A percentile compares a stretch with the other conserved stretches of the same genome.
phyloP scores from a whole-genome alignment of 805 yeast genomes.

The Kuraishia floccosa region DNA sequence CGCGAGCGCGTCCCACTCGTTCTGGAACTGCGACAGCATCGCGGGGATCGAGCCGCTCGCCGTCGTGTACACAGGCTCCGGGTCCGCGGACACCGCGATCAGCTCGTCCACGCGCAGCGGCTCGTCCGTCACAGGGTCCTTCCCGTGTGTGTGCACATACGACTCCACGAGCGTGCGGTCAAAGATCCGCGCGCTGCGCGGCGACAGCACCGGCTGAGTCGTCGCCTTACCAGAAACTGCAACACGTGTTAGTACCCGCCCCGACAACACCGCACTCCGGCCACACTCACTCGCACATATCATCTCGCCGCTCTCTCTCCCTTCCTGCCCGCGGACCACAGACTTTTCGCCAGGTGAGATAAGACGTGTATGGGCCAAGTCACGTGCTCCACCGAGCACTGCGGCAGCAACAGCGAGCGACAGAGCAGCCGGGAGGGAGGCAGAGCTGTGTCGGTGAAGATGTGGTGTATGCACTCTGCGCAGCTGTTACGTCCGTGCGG shows the following conservation, averaged over 20 bases:
- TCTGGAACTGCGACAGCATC: constrained; percentile 62
- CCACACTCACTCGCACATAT: no score
- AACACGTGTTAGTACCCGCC: background rate
- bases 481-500: no score
- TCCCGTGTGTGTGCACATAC: constrained; percentile 52
- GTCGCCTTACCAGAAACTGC: constrained; percentile 43
- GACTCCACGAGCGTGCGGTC: constrained; percentile 50
- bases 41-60: constrained; percentile 65
- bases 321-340: no score
- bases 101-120: constrained; percentile 49
- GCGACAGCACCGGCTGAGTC: constrained; percentile 65
- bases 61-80: constrained; percentile 24
- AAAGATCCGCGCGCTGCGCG: constrained; percentile 57
- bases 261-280: no score
- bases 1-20: constrained; percentile 84
- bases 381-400: no score
- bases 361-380: no score
- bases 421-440: no score
- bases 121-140: constrained; percentile 69
- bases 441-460: no score
- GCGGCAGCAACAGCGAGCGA: no score
- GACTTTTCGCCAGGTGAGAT: no score
- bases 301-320: no score
- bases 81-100: constrained; percentile 25
- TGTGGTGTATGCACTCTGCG: no score